Percentiles rank a stretch among this genome's conserved stretches.
These are phyloP conservation scores for Scortechinia acanthostroma DNA, from an alignment of 2,329 filamentous ascomycete species.

Conservation along the genomic window DNA sequence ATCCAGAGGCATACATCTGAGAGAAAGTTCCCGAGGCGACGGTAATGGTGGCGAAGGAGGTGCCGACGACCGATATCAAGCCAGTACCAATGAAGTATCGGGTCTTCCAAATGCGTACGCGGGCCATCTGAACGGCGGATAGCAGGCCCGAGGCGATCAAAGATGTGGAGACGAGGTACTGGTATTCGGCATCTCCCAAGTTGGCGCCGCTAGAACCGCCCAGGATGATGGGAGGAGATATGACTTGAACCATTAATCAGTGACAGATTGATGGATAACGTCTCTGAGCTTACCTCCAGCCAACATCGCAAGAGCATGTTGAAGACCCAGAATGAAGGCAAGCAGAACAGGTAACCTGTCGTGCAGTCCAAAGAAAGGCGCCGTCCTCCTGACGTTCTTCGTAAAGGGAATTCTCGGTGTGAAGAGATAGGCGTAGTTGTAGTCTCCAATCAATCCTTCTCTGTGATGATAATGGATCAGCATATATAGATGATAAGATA, in stretches of 20 bases:
- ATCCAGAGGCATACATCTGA: conserved; percentile 74
- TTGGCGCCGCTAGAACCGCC: conserved; percentile 54
- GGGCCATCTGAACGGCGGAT: conserved; percentile 70
- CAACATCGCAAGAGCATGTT: conserved; percentile 74
- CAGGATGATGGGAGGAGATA: conserved; percentile 73
- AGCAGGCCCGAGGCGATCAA: conserved; percentile 74
- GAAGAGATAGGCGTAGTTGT: conserved; percentile 88
- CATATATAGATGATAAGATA: not conserved
- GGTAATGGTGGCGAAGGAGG: conserved; percentile 68
- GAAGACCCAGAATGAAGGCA: conserved; percentile 68
- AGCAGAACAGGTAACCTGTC: conserved; percentile 72
- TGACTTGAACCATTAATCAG: conserved; percentile 34
- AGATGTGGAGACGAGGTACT: conserved; percentile 74
- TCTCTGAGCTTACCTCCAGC: conserved; percentile 35
- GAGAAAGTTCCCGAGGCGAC: conserved; percentile 65
- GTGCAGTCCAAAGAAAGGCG: conserved; percentile 79
- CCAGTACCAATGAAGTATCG: conserved; percentile 75
- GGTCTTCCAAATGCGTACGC: conserved; percentile 67
- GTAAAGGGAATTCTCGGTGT: conserved; percentile 77
- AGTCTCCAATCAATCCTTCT: conserved; percentile 74
- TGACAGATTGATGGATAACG: not conserved
- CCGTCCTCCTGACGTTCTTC: conserved; percentile 45
- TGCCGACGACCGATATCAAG: conserved; percentile 69
- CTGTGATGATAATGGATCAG: no score
- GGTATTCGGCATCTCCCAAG: conserved; percentile 48